Evolutionary conservation across 2,329 filamentous ascomycete genomes (phyloP), one percentile per base, ranked within the genome.

Genomic region (Phialophora macrospora): DNA sequence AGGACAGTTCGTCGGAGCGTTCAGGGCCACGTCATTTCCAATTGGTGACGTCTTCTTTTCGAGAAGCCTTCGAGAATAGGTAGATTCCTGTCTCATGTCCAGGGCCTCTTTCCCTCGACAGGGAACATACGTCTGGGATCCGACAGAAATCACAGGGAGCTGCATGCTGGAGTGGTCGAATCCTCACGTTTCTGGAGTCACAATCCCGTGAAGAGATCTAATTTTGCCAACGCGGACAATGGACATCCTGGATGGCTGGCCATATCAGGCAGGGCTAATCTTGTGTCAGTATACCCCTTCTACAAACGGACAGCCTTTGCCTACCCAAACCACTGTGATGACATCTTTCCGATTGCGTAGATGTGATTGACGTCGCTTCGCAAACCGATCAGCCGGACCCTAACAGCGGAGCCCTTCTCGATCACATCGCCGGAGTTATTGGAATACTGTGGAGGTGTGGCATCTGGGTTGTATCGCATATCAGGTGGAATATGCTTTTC

Each of bases 311-410:
- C 9, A 14, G 14, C 7, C 4, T 48, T 9, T 24, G 74, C 78
- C 71, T 71, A 82, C 80, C 81, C 81, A 71, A 83, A 76, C 70
- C 77, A 83, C 72, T 82, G 87, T 76, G 90, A 94, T 80, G 96
- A 97, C 81, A 99, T 97, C 72, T 92, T 98, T 67, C 93, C 95
- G 77, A 99, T 96, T 44, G 94, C 95, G 85, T 91, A 97, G 86
- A 99, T 96, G 77, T 92, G 90, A 68, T 92, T 92, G 59, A 98
- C 92, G 77, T 98, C 95, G 70, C 91, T 93, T 79, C 96, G 88
- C 58, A 94, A 91, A 79, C 95, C 95, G 73, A 97, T 92, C 70
- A 99, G 89, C 81, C 97, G 97, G 71, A 98, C 87, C 55, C 95
- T 91, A 69, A 99, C 88, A 73, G 97, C 94, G 17, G 93, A 96